Base-by-base conservation (phyloP, 2,329 filamentous ascomycete species). In the Intubia oerlemansii region DNA sequence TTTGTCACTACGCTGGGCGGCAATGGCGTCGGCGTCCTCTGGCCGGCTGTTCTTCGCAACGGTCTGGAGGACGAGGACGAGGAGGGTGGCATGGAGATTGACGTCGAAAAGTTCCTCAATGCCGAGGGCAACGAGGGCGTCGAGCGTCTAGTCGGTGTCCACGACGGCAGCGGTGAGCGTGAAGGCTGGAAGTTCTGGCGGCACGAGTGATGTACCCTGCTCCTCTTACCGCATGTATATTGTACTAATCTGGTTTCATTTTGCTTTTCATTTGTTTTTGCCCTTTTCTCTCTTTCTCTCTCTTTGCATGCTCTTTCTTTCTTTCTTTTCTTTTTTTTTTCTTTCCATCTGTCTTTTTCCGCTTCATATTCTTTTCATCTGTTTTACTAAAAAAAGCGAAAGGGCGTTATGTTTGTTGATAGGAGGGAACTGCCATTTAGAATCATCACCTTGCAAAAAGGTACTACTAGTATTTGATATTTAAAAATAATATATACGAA, bases 1-100 rank as follows among this genome's bases (percentile, higher is more conserved):
- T 95, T 91, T 43, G 68, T 84, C 49, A 88, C 82, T 1, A 93
- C 79, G 0, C 64, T 98, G 1, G 88, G 84, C 4, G 84, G 85
- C 22, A 80, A 93, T 42, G 88, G 88, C 10, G 80, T 98, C 1
- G 88, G 88, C 21, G 81, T 98, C 2, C 62, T 98, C 5, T 92
- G 79, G 70, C 88, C 88, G 1, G 88, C 88, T 0, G 75, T 93
- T 0, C 56, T 93, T 16, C 79, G 80, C 46, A 91, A 90, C 35
- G 79, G 76, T 5, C 68, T 65, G n/a, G 70, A 75, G 21, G 70
- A 75, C 21, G 74, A 80, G 42, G 75, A 81, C 38, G 59, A 66
- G 1, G 67, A 80, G 37, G 80, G 80, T 19, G 81, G 81, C 15
- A 80, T 88, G 54, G 84, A 93, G 51, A 95, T 98, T 42, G 79